Conservation (phyloP, 2,329 filamentous ascomycete species). For the Ophiocordyceps sinensis region DNA sequence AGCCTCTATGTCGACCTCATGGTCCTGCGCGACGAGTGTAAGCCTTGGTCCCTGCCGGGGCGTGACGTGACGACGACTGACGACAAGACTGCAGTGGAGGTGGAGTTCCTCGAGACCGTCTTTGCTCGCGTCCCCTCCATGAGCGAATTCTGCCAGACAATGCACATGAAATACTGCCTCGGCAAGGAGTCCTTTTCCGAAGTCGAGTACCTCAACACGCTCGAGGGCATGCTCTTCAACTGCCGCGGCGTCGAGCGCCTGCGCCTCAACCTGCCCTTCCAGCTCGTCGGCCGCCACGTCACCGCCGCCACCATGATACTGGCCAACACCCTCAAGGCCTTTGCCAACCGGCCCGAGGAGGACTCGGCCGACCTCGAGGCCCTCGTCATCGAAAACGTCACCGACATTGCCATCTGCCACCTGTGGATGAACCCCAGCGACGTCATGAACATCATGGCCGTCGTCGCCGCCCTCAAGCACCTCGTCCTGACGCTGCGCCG, state of each 20-base stretch:
- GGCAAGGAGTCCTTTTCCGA: constrained; percentile 33
- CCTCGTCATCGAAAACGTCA: constrained; percentile 35
- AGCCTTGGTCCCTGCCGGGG: too few relatives aligned
- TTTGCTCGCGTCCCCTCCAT: constrained; percentile 32
- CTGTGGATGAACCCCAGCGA: constrained; percentile 38
- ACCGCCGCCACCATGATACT: constrained; percentile 35
- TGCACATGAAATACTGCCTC: constrained; percentile 33
- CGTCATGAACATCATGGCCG: constrained; percentile 30
- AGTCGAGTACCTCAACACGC: constrained; percentile 25
- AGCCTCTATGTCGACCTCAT: constrained; percentile 37
- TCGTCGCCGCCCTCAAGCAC: constrained; percentile 26
- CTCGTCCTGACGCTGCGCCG: constrained; percentile 32
- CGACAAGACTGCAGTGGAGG: constrained; percentile 36
- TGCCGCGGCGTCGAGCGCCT: constrained; percentile 29
- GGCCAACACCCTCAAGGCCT: constrained; percentile 34
- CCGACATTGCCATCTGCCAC: constrained; percentile 30
- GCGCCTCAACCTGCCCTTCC: constrained; percentile 37
- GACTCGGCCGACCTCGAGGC: constrained; percentile 26
- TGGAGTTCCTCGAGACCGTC: constrained; percentile 29
- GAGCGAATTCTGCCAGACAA: constrained; percentile 25
- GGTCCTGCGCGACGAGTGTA: constrained; percentile 36
- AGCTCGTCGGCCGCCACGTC: constrained; percentile 30
- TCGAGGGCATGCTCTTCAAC: constrained; percentile 27
- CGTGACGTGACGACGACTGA: too few relatives aligned
- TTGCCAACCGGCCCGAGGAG: constrained; percentile 29